Base-by-base conservation (phyloP, 2,329 filamentous ascomycete genomes). In the Exophiala lecanii-corni region DNA sequence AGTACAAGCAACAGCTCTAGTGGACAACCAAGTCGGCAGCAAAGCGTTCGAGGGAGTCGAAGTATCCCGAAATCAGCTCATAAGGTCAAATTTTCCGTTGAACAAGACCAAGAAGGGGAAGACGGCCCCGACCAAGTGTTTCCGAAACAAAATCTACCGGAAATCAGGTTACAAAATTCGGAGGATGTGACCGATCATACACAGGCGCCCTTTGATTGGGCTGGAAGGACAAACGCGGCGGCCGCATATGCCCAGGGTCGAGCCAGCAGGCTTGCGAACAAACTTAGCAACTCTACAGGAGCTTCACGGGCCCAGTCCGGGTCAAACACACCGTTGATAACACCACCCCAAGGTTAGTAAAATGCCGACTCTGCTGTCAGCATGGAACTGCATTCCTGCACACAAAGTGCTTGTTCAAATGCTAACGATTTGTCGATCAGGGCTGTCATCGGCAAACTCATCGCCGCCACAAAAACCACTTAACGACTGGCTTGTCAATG, bases 61-160 rank as follows among this genome's bases (percentile, higher is more conserved):
- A n/a, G 18, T 38, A 41, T 30, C 13, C 35, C 37, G 13, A 43
- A 30, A 36, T 34, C 36, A 3, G 20, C 30, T 17, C 43, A 43
- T 9, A 51, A 51, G 36, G 49, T 51, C 39, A 51, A 49, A 30
- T 51, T 51, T 28, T 43, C 35, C 12, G 32, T 37, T n/a, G 19
- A 33, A 9, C 33, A 28, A 20, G 45, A 31, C 9, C 17, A 32
- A n/a, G 45, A 36, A 19, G 38, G 25, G n/a, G 32, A 33, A 3
- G 37, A 37, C n/a, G 23, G 9, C 13, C 5, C 5, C 9, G 18
- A 19, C 32, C 23, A 6, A 26, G 23, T 26, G 7, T 6, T 7
- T 26, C 12, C 23, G 37, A 36, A 12, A 12, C 30, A 17, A n/a
- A 20, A 4, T 9, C 28, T 51, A 12, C 49, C 49, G 9, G 33